Percentiles rank a stretch among this genome's conserved stretches.
These are phyloP conservation scores for Gossypium rotundifolium DNA, from an alignment of 345 rosid genomes.

Conservation along the genomic window DNA sequence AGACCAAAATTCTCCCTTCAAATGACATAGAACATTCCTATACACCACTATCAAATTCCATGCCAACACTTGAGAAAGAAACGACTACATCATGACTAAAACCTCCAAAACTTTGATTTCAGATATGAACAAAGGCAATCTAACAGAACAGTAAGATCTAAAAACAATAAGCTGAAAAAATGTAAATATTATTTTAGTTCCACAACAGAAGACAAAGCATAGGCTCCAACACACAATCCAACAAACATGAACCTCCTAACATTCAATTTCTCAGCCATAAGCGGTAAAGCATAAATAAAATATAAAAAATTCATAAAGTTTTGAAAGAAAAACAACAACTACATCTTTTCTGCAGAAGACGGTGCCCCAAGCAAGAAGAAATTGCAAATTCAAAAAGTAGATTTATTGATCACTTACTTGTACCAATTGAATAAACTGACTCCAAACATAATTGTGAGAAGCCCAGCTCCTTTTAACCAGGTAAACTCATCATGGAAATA, in stretches of 20 bases:
- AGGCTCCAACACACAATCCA: neutral
- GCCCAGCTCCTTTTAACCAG: conserved; percentile 91
- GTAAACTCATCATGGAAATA: conserved; percentile 94
- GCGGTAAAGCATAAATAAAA: neutral
- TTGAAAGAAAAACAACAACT: neutral
- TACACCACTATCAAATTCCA: no score
- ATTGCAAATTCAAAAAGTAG: neutral
- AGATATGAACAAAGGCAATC: neutral
- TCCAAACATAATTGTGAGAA: conserved; percentile 73
- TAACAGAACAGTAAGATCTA: no score
- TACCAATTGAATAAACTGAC: conserved; percentile 94
- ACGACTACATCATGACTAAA: neutral
- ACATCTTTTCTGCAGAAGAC: neutral
- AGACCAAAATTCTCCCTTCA: neutral
- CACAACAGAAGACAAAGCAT: neutral
- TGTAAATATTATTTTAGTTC: neutral
- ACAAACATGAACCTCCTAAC: neutral
- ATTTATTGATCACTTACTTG: conserved; percentile 64
- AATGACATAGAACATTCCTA: neutral
- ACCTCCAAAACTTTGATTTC: neutral
- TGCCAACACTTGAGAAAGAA: neutral
- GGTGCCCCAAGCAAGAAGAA: neutral
- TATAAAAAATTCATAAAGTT: neutral
- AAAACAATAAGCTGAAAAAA: neutral
- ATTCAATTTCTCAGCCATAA: neutral